A percentile compares a stretch with the other conserved stretches of the same genome.
Conservation (phyloP, 1,284 basidiomycete genomes). For the Malassezia yamatoensis region DNA sequence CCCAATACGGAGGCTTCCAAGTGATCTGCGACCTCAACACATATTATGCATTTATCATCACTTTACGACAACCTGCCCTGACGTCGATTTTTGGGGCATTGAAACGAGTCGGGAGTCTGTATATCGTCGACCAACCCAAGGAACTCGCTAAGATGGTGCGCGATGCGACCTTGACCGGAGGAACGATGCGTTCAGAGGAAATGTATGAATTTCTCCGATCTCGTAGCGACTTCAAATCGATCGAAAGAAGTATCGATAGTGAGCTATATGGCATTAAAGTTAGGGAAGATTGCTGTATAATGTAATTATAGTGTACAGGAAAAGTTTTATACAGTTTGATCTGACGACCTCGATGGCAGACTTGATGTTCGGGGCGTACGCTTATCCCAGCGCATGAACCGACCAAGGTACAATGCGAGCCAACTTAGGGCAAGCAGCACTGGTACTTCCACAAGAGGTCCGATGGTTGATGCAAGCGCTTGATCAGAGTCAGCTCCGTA, state of each 20-base stretch:
- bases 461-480: constrained; percentile 30
- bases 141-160: constrained; percentile 87
- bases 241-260: constrained; percentile 42
- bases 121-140: constrained; percentile 60
- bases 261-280: constrained; percentile 48
- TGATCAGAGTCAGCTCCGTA: constrained; percentile 50
- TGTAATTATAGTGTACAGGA: constrained; percentile 17
- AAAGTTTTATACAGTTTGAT: neutral
- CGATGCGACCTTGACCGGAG: constrained; percentile 76
- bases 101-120: constrained; percentile 93
- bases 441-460: constrained; percentile 52
- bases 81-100: constrained; percentile 79
- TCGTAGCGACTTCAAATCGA: constrained; percentile 35
- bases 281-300: constrained; percentile 30
- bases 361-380: neutral
- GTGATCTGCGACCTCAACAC: constrained; percentile 91
- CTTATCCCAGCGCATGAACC: constrained; percentile 22
- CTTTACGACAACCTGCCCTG: constrained; percentile 56
- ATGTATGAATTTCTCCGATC: constrained; percentile 29
- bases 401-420: constrained; percentile 57
- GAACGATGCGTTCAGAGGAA: constrained; percentile 80
- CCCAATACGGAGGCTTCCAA: constrained; percentile 81
- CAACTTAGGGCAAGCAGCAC: constrained; percentile 65
- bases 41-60: constrained; percentile 73
- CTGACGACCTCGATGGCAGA: neutral